A percentile compares a stretch with the other conserved stretches of the same genome.
phyloP scores from a whole-genome alignment of 345 rosid genomes.

The Populus euphratica region DNA sequence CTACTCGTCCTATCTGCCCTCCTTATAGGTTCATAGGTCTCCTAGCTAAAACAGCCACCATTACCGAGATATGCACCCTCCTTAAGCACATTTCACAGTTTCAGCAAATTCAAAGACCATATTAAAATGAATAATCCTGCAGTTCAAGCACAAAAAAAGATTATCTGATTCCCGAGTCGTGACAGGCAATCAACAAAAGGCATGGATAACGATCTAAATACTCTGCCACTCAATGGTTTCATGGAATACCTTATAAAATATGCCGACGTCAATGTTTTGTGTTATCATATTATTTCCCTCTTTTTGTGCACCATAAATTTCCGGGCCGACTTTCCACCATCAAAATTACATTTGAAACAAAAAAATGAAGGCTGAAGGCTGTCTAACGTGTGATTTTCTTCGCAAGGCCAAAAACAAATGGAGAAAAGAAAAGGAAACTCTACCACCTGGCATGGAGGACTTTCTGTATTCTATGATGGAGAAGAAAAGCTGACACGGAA shows the following conservation, averaged over 20 bases:
- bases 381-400: constrained; percentile 12
- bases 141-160: background rate
- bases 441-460: constrained; percentile 14
- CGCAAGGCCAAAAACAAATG: background rate
- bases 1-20: background rate
- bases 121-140: background rate
- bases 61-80: background rate
- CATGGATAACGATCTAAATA: background rate
- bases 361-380: background rate
- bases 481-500: constrained; percentile 54
- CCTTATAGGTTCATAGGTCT: too few species aligned
- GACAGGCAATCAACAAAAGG: background rate
- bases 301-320: background rate
- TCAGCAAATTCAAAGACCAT: background rate
- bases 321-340: background rate
- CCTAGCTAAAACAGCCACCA: background rate
- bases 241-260: background rate
- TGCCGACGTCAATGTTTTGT: background rate
- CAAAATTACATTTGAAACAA: constrained; percentile 12
- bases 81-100: background rate
- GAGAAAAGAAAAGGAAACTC: constrained; percentile 4
- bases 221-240: background rate
- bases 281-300: background rate
- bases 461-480: constrained; percentile 23
- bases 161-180: background rate